Evolutionary conservation across 306 rosid genomes (phyloP).

Genomic region (Trichosanthes cucumerina): DNA sequence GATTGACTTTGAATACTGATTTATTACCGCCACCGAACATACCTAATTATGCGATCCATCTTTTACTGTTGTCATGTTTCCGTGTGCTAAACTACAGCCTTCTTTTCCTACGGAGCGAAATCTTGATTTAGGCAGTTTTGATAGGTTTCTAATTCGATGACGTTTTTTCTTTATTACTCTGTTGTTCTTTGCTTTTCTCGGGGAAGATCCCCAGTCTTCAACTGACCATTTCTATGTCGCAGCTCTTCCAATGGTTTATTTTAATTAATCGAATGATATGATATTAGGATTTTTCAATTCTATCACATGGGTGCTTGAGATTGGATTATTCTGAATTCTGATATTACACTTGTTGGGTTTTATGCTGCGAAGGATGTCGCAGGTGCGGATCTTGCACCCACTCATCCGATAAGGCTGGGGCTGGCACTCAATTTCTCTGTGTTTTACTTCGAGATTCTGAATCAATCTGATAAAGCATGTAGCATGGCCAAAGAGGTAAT

Average conservation of each 20-base stretch:
- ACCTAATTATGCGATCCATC: not conserved
- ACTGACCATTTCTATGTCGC: not conserved
- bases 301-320: not conserved
- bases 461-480: constrained; percentile 28
- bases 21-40: not conserved
- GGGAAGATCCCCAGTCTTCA: not conserved
- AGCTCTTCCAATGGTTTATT: not conserved
- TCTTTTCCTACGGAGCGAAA: not conserved
- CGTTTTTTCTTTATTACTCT: not conserved
- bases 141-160: not conserved
- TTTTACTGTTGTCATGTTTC: not conserved
- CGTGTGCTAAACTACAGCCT: not conserved
- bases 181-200: not conserved
- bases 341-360: not conserved
- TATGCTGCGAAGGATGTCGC: constrained; percentile 27
- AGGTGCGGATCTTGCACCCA: constrained; percentile 22
- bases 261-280: not conserved
- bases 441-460: constrained; percentile 31
- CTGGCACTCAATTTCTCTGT: constrained; percentile 36
- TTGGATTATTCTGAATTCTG: not conserved
- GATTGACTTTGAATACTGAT: constrained; percentile 4
- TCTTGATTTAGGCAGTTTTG: not conserved
- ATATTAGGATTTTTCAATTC: not conserved
- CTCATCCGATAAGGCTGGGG: constrained; percentile 34
- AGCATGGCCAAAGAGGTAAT: constrained; percentile 31